Conservation (phyloP, 345 rosid genomes). For the Gossypium longicalyx region DNA sequence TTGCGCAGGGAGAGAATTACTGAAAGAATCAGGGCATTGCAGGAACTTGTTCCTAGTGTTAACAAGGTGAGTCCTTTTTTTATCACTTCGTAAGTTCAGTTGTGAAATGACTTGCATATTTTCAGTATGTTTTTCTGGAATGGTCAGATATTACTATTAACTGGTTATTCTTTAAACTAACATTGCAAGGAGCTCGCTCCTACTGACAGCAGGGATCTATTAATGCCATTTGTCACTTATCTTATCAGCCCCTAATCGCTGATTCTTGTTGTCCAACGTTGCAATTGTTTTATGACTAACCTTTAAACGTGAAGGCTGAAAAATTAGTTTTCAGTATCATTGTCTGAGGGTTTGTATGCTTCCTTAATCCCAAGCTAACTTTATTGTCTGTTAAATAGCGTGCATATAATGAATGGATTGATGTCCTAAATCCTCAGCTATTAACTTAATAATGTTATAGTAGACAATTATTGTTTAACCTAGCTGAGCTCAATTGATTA, state of each 20-base stretch:
- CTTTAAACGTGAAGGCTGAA: background rate
- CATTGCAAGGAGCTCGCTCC: background rate
- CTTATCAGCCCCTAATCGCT: background rate
- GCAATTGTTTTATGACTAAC: background rate
- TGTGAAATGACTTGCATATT: background rate
- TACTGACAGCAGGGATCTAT: background rate
- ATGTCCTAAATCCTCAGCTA: background rate
- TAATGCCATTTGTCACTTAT: background rate
- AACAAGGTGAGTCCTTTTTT: constrained; percentile 61
- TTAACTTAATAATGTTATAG: background rate
- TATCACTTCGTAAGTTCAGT: constrained; percentile 3
- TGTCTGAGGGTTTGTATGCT: background rate
- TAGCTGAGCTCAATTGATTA: background rate
- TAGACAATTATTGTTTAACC: background rate
- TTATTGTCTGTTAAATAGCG: background rate
- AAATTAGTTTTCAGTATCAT: background rate
- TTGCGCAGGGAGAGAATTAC: constrained; percentile 97
- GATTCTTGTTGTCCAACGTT: background rate
- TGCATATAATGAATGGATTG: background rate
- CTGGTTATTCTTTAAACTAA: background rate
- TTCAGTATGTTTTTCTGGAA: background rate
- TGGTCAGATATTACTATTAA: background rate
- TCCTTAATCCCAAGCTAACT: background rate
- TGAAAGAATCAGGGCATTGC: constrained; percentile 93
- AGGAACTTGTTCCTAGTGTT: constrained; percentile 96